Evolutionary conservation across 352 stramenopile species (phyloP), one percentile per base, ranked within the genome.

Genomic region (Globisporangium megalacanthum): DNA sequence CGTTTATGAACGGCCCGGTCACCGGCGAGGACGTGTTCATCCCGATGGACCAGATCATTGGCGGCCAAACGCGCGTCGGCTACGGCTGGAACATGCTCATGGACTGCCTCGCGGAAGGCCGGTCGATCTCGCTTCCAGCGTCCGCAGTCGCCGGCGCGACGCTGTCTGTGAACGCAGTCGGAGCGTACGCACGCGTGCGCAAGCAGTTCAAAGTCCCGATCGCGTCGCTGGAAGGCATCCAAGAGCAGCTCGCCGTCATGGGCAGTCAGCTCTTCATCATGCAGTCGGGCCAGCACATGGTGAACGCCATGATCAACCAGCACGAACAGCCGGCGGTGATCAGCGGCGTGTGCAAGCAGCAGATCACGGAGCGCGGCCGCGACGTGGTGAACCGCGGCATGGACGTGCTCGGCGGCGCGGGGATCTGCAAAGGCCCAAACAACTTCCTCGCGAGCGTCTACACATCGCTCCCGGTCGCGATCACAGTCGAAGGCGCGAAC

Each of bases 21-120:
- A 90, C 92, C 46, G 96, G 96, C 47, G 68, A 98, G 65, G 88
- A 99, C 61, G 94, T 99, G 53, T 99, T 98, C 75, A 99, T 99
- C 59, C 95, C 96, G 4, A 98, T 99, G 86, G 86, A 92, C 25
- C 97, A 95, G 71, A 98, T 99, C 66, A 95, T 99, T 36, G 96
- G 96, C 61, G 96, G 96, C 37, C 95, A 98, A 77, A 92, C 95
- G 56, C 83, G 91, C 65, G 97, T 97, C 39, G 96, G 96, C 53
- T 98, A 97, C 68, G 96, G 96, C 60, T 99, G 96, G 96, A 98
- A 99, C 77, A 99, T 99, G 96, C 96, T 99, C 68, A 98, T 99
- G 69, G 96, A 99, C 66, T 99, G 96, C 64, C 69, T 99, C 20
- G 96, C 96, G 10, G 96, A 99, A 83, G 96, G 96, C 60, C 90